Percentiles rank a stretch among this genome's conserved stretches.
phyloP scores from a whole-genome alignment of 1,284 basidiomycete genomes.

The Marasmius sp. region DNA sequence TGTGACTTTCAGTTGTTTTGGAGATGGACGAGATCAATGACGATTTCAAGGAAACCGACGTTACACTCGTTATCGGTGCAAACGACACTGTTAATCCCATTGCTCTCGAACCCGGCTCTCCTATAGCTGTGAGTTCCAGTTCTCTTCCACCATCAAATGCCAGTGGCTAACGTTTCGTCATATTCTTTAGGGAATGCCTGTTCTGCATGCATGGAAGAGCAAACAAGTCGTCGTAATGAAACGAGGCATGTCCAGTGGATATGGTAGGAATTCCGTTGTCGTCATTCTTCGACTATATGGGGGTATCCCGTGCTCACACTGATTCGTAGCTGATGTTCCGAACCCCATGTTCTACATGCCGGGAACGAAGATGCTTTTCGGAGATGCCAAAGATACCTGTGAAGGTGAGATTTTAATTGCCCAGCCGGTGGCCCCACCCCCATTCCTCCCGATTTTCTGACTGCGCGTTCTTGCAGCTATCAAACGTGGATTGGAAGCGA shows the following conservation, averaged over 20 bases:
- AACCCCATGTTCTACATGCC: slow-evolving; percentile 91
- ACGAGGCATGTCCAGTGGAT: slow-evolving; percentile 81
- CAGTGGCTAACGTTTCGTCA: not conserved
- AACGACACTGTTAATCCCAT: slow-evolving; percentile 91
- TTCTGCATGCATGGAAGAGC: slow-evolving; percentile 87
- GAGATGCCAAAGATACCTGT: slow-evolving; percentile 84
- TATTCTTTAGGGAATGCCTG: slow-evolving; percentile 74
- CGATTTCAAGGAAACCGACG: slow-evolving; percentile 81
- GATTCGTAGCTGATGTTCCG: slow-evolving; percentile 70
- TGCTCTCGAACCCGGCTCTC: slow-evolving; percentile 79
- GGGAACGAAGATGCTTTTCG: slow-evolving; percentile 85
- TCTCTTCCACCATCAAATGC: not conserved
- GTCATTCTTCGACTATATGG: slow-evolving; percentile 7
- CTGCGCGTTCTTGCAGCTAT: slow-evolving; percentile 39
- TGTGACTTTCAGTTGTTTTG: slow-evolving; percentile 60
- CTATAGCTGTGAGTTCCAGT: slow-evolving; percentile 58
- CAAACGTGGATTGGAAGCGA: slow-evolving; percentile 53
- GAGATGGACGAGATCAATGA: slow-evolving; percentile 94
- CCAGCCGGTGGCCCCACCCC: not conserved
- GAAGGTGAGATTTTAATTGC: slow-evolving; percentile 54
- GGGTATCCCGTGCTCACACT: slow-evolving; percentile 29
- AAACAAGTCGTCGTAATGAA: slow-evolving; percentile 91
- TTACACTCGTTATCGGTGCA: slow-evolving; percentile 84
- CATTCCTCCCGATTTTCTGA: not conserved
- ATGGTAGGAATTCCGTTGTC: slow-evolving; percentile 47